These are phyloP conservation scores for Coemansia aciculifera DNA, from an alignment of 192 early-diverging fungal species.

Conservation along the genomic window DNA sequence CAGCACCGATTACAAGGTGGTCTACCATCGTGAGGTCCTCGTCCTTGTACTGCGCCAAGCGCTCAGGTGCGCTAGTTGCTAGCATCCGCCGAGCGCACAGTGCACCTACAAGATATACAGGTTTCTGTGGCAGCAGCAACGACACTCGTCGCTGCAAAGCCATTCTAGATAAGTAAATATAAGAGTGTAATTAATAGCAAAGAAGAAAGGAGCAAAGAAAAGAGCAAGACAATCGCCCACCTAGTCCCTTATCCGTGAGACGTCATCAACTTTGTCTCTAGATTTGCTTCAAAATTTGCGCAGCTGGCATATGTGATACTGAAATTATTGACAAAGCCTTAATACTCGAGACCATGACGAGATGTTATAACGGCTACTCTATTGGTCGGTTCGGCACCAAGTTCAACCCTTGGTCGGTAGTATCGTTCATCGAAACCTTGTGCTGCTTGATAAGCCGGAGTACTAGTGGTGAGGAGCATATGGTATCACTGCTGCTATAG, in stretches of 20 bases:
- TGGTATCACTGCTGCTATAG: no score
- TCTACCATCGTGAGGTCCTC: slow-evolving; percentile 57
- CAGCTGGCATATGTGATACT: no score
- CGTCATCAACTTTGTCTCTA: background rate
- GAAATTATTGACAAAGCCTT: no score
- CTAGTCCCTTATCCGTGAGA: background rate
- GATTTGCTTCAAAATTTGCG: background rate
- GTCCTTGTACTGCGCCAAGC: slow-evolving; percentile 10
- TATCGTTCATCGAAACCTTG: no score
- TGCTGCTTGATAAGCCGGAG: no score
- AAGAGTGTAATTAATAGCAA: background rate
- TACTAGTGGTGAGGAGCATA: no score
- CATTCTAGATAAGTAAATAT: background rate
- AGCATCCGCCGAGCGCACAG: background rate
- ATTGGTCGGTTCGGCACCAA: no score
- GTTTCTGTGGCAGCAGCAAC: background rate
- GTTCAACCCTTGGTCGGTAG: no score
- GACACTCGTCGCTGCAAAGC: background rate
- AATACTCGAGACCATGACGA: no score
- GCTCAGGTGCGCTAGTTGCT: slow-evolving; percentile 17
- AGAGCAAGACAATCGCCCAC: background rate
- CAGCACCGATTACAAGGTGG: slow-evolving; percentile 75
- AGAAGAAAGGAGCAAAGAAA: background rate
- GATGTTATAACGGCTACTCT: no score
- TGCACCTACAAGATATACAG: background rate